phyloP scores from a whole-genome alignment of 768 basidiomycete genomes.

The Lyophyllum shimeji region DNA sequence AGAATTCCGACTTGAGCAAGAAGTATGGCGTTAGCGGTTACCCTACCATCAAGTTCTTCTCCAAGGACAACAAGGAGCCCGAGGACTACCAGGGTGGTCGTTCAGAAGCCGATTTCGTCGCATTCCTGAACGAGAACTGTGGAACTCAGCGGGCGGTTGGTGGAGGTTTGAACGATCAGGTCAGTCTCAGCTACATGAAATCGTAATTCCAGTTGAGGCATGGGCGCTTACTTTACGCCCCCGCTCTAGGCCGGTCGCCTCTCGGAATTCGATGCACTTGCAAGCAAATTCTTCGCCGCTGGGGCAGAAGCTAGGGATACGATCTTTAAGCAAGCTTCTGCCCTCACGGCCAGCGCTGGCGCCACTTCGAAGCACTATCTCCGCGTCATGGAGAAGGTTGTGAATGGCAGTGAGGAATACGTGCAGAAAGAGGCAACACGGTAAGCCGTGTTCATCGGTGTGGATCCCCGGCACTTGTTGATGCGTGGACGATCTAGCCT shows the following conservation, averaged over 20 bases:
- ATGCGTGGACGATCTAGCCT: constrained; percentile 44
- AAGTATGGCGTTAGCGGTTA: constrained; percentile 77
- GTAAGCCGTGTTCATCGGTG: constrained; percentile 38
- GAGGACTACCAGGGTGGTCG: constrained; percentile 71
- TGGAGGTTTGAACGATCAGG: constrained; percentile 75
- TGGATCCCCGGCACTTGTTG: constrained; percentile 13
- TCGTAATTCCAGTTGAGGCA: not conserved
- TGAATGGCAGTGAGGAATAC: constrained; percentile 69
- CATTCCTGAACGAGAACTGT: constrained; percentile 83
- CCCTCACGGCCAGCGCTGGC: constrained; percentile 49
- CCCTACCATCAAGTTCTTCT: constrained; percentile 97
- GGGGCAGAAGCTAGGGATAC: constrained; percentile 51
- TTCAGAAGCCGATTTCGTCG: constrained; percentile 71
- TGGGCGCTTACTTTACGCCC: not conserved
- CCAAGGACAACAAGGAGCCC: constrained; percentile 61
- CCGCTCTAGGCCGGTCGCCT: constrained; percentile 74
- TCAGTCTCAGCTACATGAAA: constrained; percentile 26
- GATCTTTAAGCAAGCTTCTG: constrained; percentile 66
- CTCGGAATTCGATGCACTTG: constrained; percentile 73
- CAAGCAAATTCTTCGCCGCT: constrained; percentile 70
- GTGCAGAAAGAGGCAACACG: constrained; percentile 83
- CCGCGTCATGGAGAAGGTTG: constrained; percentile 87
- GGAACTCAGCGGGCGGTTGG: constrained; percentile 82
- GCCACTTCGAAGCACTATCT: constrained; percentile 74
- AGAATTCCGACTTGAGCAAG: constrained; percentile 67